Evolutionary conservation across 2,329 filamentous ascomycete genomes (phyloP).

Genomic region (Parafenestella ontariensis): DNA sequence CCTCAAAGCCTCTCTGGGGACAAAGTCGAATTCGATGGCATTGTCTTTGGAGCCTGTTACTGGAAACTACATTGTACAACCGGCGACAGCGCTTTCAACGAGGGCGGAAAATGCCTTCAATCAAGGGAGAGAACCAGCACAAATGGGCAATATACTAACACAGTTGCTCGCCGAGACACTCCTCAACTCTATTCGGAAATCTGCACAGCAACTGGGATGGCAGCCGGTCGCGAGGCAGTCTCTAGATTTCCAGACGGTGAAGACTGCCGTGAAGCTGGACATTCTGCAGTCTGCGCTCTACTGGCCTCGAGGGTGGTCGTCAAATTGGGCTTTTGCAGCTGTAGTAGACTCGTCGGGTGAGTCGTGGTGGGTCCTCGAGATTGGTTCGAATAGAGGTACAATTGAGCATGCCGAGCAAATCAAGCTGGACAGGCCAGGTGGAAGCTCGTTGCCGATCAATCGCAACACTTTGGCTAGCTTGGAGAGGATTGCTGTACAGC

Average conservation of each 20-base stretch:
- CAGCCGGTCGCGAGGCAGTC: constrained; percentile 48
- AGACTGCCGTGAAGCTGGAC: constrained; percentile 65
- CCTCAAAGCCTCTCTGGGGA: constrained; percentile 73
- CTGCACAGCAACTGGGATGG: constrained; percentile 72
- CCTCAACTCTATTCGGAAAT: constrained; percentile 66
- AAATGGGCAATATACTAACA: constrained; percentile 66
- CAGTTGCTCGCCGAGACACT: constrained; percentile 67
- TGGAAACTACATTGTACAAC: constrained; percentile 75
- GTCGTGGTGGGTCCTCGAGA: constrained; percentile 48
- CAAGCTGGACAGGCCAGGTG: constrained; percentile 28
- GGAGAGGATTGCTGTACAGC: constrained; percentile 49
- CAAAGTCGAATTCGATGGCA: constrained; percentile 61
- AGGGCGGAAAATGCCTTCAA: constrained; percentile 72
- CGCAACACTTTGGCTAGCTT: constrained; percentile 42
- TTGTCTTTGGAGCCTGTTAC: constrained; percentile 78
- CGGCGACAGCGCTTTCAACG: constrained; percentile 52
- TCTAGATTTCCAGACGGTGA: constrained; percentile 60
- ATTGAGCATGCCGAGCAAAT: constrained; percentile 40
- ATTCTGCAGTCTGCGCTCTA: constrained; percentile 74
- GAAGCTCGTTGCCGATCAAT: constrained; percentile 28
- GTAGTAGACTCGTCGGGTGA: constrained; percentile 44
- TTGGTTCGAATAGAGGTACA: constrained; percentile 29
- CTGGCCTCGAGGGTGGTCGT: constrained; percentile 72
- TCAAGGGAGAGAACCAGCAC: constrained; percentile 62
- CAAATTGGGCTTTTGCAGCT: constrained; percentile 75